Percentiles rank a stretch among this genome's conserved stretches.
These are phyloP conservation scores for Sophora flavescens DNA, from an alignment of 306 rosid genomes.

Conservation along the genomic window DNA sequence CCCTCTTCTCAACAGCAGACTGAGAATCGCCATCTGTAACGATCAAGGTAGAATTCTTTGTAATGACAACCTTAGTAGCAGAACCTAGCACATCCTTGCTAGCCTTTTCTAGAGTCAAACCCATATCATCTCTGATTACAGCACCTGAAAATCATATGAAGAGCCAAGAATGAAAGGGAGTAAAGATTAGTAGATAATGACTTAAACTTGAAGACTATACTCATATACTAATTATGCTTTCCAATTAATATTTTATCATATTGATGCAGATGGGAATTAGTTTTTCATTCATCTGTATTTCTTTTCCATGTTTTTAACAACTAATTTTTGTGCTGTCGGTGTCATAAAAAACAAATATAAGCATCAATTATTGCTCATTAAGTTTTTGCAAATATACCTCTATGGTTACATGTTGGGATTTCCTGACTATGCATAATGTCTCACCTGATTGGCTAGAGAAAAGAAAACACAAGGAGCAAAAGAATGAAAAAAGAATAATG, in stretches of 20 bases:
- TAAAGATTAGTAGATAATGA: constrained; percentile 33
- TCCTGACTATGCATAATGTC: too few relatives aligned
- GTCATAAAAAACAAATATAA: neutral
- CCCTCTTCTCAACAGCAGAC: constrained; percentile 73
- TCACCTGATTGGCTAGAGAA: too few relatives aligned
- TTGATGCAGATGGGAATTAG: constrained; percentile 15
- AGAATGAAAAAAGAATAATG: too few relatives aligned
- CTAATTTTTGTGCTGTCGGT: neutral
- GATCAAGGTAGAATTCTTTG: constrained; percentile 80
- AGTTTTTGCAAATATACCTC: too few relatives aligned
- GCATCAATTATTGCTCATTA: too few relatives aligned
- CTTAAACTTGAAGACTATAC: constrained; percentile 28
- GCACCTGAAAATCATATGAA: constrained; percentile 63
- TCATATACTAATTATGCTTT: constrained; percentile 13
- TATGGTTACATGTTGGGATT: too few relatives aligned
- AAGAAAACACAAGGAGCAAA: too few relatives aligned
- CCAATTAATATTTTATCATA: constrained; percentile 17
- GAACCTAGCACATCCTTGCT: constrained; percentile 67
- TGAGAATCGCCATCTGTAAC: constrained; percentile 83
- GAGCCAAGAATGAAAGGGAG: constrained; percentile 13
- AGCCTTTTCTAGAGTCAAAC: constrained; percentile 75
- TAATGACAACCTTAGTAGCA: constrained; percentile 78
- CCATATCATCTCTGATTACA: constrained; percentile 87
- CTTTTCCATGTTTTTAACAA: neutral
- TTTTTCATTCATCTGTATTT: constrained; percentile 8